These are phyloP conservation scores for Cordyceps fumosorosea DNA, from an alignment of 2,329 filamentous ascomycete species.

Conservation along the genomic window DNA sequence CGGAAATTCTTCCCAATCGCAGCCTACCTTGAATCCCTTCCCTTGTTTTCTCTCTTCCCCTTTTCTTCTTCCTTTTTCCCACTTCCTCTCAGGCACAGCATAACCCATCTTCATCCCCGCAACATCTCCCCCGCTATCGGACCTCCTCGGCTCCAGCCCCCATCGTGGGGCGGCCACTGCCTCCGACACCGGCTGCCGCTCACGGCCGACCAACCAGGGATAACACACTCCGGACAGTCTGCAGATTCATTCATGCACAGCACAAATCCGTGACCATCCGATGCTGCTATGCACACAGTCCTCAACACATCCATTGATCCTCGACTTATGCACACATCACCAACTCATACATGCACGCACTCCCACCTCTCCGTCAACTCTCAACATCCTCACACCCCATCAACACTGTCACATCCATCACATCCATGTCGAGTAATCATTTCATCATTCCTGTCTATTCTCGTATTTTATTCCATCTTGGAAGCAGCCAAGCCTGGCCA, in stretches of 20 bases:
- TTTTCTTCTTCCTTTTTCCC: background rate
- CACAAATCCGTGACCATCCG: background rate
- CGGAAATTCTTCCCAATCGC: background rate
- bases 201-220: background rate
- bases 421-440: background rate
- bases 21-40: background rate
- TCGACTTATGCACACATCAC: background rate
- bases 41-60: background rate
- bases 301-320: background rate
- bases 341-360: background rate
- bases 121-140: background rate
- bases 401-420: background rate
- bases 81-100: background rate
- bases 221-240: background rate
- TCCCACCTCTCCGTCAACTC: background rate
- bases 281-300: background rate
- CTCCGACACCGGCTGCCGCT: background rate
- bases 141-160: background rate
- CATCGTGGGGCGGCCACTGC: background rate
- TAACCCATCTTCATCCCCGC: background rate
- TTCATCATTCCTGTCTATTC: constrained; percentile 1
- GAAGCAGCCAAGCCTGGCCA: background rate
- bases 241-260: background rate
- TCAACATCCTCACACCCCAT: background rate
- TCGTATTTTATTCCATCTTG: background rate